Evolutionary conservation across 106 monocot genomes (phyloP).

Genomic region (Acanthochlamys bracteata): DNA sequence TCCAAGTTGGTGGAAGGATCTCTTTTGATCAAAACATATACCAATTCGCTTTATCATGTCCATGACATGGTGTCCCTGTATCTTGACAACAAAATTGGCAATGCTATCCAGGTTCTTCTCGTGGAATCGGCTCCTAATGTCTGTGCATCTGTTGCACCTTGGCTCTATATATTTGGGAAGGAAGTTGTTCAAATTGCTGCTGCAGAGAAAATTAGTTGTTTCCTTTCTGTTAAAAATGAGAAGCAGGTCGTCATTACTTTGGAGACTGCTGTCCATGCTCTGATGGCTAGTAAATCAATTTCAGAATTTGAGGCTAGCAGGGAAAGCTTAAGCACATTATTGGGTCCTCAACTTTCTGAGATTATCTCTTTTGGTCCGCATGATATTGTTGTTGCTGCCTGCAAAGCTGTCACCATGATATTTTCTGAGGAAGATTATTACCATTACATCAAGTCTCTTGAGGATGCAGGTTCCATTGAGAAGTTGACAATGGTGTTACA

Average conservation of each 20-base stretch:
- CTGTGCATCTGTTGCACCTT: constrained; percentile 26
- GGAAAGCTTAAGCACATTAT: constrained; percentile 26
- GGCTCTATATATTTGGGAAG: constrained; percentile 49
- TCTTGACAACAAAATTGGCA: constrained; percentile 25
- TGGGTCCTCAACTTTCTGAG: constrained; percentile 20
- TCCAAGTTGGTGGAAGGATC: constrained; percentile 45
- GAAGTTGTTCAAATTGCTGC: constrained; percentile 16
- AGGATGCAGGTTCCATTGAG: constrained; percentile 16
- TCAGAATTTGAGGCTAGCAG: constrained; percentile 47
- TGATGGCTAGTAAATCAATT: constrained; percentile 59
- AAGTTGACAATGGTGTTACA: constrained; percentile 19
- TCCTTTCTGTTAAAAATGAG: constrained; percentile 18
- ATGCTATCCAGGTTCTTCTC: constrained; percentile 16
- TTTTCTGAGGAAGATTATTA: constrained; percentile 28
- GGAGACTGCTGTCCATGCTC: constrained; percentile 23
- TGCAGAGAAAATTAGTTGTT: constrained; percentile 24
- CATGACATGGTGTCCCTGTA: constrained; percentile 59
- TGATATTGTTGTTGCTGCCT: constrained; percentile 13
- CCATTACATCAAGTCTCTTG: constrained; percentile 15
- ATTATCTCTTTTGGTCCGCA: constrained; percentile 21
- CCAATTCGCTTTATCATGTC: constrained; percentile 30
- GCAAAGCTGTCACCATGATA: constrained; percentile 24
- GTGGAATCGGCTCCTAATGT: constrained; percentile 9
- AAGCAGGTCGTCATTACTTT: constrained; percentile 12
- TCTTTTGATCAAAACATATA: constrained; percentile 33